Evolutionary conservation across 345 rosid genomes (phyloP).

Genomic region (Xanthoceras sorbifolium): DNA sequence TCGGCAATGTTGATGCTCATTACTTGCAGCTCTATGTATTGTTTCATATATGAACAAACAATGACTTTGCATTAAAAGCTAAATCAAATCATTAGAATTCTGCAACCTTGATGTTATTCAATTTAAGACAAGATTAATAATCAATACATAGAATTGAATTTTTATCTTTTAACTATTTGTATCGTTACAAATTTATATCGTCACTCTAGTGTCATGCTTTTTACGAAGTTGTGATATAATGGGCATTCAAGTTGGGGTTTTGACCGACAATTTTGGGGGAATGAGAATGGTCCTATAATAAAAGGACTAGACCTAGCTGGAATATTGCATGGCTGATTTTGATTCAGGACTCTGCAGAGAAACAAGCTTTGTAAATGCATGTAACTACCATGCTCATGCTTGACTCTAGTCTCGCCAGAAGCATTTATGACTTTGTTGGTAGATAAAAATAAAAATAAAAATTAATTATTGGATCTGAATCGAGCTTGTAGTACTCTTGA

Average conservation of each 20-base stretch:
- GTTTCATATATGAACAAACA: not conserved
- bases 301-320: not conserved
- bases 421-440: conserved; percentile 4
- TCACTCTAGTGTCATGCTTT: not conserved
- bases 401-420: not conserved
- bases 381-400: not conserved
- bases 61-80: not conserved
- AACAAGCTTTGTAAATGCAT: not conserved
- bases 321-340: not conserved
- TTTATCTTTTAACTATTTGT: no score
- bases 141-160: no score
- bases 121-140: not conserved
- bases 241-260: not conserved
- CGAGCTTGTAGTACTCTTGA: not conserved
- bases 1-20: not conserved
- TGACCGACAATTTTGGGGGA: not conserved
- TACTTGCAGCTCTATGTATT: not conserved
- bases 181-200: no score
- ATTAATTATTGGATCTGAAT: not conserved
- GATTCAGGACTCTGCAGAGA: not conserved
- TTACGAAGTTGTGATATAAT: not conserved
- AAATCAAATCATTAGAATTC: no score
- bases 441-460: not conserved
- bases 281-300: not conserved
- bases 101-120: not conserved